Conservation (phyloP, 108 stramenopile species). For the Pseudonitzschia multistriata region DNA sequence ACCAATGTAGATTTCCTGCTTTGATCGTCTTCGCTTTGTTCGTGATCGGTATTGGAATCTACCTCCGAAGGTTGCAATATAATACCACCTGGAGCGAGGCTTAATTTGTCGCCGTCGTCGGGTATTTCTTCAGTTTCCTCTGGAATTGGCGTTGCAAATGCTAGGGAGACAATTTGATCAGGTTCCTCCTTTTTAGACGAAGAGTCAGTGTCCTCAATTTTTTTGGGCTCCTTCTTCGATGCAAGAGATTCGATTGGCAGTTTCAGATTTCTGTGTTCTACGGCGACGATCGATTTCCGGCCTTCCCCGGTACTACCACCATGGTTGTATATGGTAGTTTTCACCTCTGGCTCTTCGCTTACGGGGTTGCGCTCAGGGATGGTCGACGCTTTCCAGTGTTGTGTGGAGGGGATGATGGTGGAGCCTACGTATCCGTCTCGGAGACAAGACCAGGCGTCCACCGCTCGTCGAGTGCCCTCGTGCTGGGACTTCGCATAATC, state of each 20-base stretch:
- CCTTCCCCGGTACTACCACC: neutral
- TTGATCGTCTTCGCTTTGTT: neutral
- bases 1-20: neutral
- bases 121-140: conserved; percentile 24
- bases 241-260: neutral
- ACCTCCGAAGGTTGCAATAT: neutral
- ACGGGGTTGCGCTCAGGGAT: conserved; percentile 15
- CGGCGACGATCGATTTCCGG: conserved; percentile 30
- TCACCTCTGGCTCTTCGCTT: conserved; percentile 30
- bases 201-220: neutral
- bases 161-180: conserved; percentile 23
- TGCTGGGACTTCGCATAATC: conserved; percentile 67
- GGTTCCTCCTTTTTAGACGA: conserved; percentile 20
- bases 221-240: neutral
- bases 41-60: neutral
- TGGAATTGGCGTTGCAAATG: conserved; percentile 41
- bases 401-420: conserved; percentile 41
- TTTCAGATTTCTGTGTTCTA: conserved; percentile 38
- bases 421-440: conserved; percentile 73
- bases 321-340: conserved; percentile 29
- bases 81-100: neutral
- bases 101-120: neutral
- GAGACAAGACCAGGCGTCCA: conserved; percentile 79
- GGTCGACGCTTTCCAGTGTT: conserved; percentile 2
- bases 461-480: conserved; percentile 63